Evolutionary conservation across 2,329 filamentous ascomycete genomes (phyloP), one percentile per base, ranked within the genome.

Genomic region (Verticillium klebahnii): DNA sequence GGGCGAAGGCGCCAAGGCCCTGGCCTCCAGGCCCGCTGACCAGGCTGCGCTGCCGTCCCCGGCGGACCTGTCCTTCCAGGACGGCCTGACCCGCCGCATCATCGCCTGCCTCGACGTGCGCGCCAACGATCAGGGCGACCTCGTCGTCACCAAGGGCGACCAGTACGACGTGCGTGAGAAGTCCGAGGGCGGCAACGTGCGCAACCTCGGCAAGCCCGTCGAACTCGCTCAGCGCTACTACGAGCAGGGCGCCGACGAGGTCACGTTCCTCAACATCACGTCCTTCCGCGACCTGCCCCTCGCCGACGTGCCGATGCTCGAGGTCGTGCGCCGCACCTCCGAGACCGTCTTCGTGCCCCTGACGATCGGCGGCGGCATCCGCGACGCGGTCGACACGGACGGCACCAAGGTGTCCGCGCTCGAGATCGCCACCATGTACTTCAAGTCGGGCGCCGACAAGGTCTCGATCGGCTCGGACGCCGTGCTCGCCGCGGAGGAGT

Each of bases 131-230:
- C 83, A 90, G 64, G 95, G 95, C 37, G 95, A 99, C 75, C 82
- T 99, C 11, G 95, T 99, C 0, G 95, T 99, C 40, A 99, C 95
- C 15, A 99, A 99, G 77, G 95, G 95, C 62, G 95, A 99, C 77
- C 94, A 98, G 75, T 99, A 99, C 78, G 95, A 99, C 71, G 95
- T 99, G 7, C 91, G 95, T 36, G 95, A 98, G 71, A 97, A 97
- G 77, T 80, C 81, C 25, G 81, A 78, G 15, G 80, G 81, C 62
- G 80, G 85, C 61, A 73, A 73, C 67, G 93, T 99, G 39, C 88
- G 95, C 66, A 99, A 99, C 75, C 83, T 99, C 3, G 95, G 95
- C 67, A 99, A 99, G 77, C 95, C 95, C 1, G 93, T 99, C 57
- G 93, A 97, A 67, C 91, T 99, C 85, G 95, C 95, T 9, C 87